Evolutionary conservation across 2,329 filamentous ascomycete genomes (phyloP).

Genomic region (Phaeophleospora eucalypticola): DNA sequence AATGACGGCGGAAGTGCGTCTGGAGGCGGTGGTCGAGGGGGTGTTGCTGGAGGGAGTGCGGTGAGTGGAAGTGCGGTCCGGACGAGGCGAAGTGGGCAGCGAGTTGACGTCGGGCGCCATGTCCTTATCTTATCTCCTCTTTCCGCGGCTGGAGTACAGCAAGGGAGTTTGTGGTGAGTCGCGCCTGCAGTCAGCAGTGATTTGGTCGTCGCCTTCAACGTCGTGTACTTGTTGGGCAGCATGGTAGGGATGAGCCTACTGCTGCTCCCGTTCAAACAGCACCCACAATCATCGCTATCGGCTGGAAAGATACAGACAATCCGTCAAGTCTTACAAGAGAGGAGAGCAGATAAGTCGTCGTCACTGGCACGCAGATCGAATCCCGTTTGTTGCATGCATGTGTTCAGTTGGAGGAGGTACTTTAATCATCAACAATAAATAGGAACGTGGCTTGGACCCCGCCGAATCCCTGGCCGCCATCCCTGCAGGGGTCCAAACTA

Average conservation of each 20-base stretch:
- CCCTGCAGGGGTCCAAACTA: background rate
- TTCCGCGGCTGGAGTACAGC: background rate
- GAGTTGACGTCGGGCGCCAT: constrained; percentile 51
- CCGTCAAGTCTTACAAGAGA: too few relatives aligned
- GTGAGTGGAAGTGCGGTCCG: constrained; percentile 28
- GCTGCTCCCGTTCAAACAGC: too few relatives aligned
- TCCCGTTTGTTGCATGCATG: background rate
- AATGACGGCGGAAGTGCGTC: constrained; percentile 22
- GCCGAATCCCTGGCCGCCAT: background rate
- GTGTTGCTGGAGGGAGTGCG: too few relatives aligned
- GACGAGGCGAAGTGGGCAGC: constrained; percentile 37
- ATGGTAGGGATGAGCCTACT: too few relatives aligned
- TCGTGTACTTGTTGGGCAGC: too few relatives aligned
- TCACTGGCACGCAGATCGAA: background rate
- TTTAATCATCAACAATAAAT: background rate
- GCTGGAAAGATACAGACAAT: too few relatives aligned
- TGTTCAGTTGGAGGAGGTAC: background rate
- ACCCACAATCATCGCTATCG: too few relatives aligned
- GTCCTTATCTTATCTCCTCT: background rate
- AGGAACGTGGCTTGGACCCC: background rate
- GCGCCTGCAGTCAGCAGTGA: too few relatives aligned
- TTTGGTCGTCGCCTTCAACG: too few relatives aligned
- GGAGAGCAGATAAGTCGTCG: too few relatives aligned
- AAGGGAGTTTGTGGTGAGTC: background rate
- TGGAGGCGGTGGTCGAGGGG: constrained; percentile 16